These are phyloP conservation scores for Rhododendron williamsianum DNA, from an alignment of 148 eudicot species.

Conservation along the genomic window DNA sequence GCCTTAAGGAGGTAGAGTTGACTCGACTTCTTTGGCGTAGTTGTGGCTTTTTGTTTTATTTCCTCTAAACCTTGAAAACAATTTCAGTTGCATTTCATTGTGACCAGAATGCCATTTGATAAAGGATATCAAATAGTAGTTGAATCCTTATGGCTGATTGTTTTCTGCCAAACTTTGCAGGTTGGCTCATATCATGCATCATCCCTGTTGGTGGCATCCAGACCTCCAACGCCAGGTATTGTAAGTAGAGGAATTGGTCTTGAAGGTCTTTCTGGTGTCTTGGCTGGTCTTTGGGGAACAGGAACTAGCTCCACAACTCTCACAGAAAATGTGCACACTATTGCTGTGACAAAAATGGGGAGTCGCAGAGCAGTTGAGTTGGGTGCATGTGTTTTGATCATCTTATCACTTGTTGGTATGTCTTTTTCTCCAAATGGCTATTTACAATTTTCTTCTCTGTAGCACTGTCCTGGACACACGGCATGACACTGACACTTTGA, in stretches of 20 bases:
- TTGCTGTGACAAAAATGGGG: constrained; percentile 98
- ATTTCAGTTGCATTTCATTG: constrained; percentile 1
- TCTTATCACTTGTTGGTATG: constrained; percentile 82
- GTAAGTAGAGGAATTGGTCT: constrained; percentile 90
- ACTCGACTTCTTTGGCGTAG: neutral
- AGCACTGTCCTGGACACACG: neutral
- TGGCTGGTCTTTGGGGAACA: constrained; percentile 96
- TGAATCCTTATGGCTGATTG: constrained; percentile 4
- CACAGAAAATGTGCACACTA: constrained; percentile 92
- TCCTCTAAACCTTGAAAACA: neutral
- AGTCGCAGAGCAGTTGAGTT: constrained; percentile 91
- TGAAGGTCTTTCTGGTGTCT: constrained; percentile 80
- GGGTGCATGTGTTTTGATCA: constrained; percentile 72
- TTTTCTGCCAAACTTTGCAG: constrained; percentile 26
- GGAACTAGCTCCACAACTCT: constrained; percentile 92
- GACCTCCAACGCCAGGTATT: constrained; percentile 93
- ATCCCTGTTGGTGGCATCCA: constrained; percentile 86
- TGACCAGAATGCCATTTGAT: neutral
- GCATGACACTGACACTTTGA: neutral
- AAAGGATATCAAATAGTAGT: neutral
- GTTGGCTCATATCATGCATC: constrained; percentile 97
- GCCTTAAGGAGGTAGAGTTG: neutral
- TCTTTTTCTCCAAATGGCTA: neutral
- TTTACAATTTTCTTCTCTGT: neutral
- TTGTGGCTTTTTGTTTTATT: neutral